A percentile compares a stretch with the other conserved stretches of the same genome.
These are phyloP conservation scores for Dryadomyces quercivorus DNA, from an alignment of 2,329 filamentous ascomycete species.

Conservation along the genomic window DNA sequence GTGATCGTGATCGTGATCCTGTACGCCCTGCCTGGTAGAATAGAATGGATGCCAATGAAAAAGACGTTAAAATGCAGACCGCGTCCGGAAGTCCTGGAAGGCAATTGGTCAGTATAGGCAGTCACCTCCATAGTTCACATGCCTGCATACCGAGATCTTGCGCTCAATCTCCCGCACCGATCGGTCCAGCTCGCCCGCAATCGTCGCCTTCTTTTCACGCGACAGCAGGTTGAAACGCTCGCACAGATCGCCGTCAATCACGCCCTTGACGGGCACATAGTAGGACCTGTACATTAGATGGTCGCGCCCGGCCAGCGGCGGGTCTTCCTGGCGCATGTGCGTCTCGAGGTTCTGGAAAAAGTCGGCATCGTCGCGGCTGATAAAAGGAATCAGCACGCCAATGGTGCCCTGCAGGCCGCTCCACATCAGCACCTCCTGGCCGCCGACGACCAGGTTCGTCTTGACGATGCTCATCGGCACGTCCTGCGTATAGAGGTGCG, in stretches of 20 bases:
- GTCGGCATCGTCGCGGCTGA: conserved; percentile 84
- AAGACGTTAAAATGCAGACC: conserved; percentile 39
- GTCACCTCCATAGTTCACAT: neutral
- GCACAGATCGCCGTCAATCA: conserved; percentile 93
- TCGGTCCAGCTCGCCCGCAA: conserved; percentile 84
- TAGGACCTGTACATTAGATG: conserved; percentile 94
- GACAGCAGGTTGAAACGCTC: conserved; percentile 78
- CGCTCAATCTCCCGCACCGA: conserved; percentile 89
- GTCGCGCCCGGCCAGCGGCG: conserved; percentile 81
- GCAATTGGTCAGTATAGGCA: too few relatives aligned
- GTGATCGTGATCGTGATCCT: neutral
- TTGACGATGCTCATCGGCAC: conserved; percentile 86
- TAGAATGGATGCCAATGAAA: neutral
- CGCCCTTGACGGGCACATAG: conserved; percentile 90
- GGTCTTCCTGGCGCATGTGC: conserved; percentile 74
- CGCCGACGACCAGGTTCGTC: conserved; percentile 79
- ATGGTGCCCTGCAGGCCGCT: conserved; percentile 89
- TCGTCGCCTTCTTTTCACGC: conserved; percentile 87
- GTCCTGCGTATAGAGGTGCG: conserved; percentile 84
- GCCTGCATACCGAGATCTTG: conserved; percentile 56
- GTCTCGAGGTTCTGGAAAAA: conserved; percentile 94
- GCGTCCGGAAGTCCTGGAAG: conserved; percentile 45
- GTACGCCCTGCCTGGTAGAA: neutral
- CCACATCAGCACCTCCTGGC: conserved; percentile 86
- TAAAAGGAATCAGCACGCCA: conserved; percentile 84